A percentile compares a stretch with the other conserved stretches of the same genome.
These are phyloP conservation scores for Colletotrichum sojae DNA, from an alignment of 2,329 filamentous ascomycete genomes.

Conservation along the genomic window DNA sequence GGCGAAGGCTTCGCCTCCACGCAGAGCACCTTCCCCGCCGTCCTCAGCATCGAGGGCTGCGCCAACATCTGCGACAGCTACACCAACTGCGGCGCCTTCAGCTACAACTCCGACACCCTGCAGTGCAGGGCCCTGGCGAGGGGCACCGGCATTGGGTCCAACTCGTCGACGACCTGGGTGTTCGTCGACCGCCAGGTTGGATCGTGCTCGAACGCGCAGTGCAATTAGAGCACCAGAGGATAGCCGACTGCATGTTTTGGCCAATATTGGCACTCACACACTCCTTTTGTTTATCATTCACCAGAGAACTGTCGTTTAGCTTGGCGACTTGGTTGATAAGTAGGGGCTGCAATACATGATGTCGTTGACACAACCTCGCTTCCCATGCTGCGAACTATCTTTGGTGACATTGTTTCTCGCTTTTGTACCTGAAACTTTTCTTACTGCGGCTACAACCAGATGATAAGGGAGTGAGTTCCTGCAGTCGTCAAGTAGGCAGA, in stretches of 20 bases:
- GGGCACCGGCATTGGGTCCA: not conserved
- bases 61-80: slow-evolving; percentile 11
- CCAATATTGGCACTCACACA: not conserved
- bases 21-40: not conserved
- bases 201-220: not conserved
- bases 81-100: slow-evolving; percentile 11
- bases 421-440: not conserved
- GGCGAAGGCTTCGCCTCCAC: not conserved
- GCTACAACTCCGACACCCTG: not conserved
- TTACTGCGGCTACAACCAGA: too few species aligned
- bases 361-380: not conserved
- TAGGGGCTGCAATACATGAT: slow-evolving; percentile 19
- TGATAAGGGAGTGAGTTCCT: too few species aligned
- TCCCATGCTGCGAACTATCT: not conserved
- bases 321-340: slow-evolving; percentile 5
- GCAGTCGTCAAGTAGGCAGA: too few species aligned
- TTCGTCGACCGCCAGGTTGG: not conserved
- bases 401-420: not conserved
- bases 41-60: not conserved
- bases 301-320: not conserved
- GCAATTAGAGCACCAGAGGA: not conserved
- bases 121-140: not conserved
- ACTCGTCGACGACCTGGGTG: not conserved
- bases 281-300: not conserved
- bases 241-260: slow-evolving; percentile 3